phyloP scores from a whole-genome alignment of 768 basidiomycete species.

The Boletus rubescentipes region DNA sequence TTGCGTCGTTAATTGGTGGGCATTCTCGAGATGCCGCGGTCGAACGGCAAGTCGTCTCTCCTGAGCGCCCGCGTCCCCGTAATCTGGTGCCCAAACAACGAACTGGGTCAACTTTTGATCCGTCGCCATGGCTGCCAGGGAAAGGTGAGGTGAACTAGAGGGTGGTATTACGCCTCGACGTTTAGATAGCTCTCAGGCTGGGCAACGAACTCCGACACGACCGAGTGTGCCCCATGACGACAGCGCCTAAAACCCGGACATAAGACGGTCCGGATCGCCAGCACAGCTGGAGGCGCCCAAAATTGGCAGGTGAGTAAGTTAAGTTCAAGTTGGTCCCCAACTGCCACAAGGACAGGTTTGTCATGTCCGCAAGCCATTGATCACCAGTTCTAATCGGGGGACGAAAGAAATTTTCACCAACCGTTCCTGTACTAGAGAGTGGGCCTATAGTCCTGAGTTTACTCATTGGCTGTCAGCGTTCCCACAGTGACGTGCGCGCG shows the following conservation, averaged over 20 bases:
- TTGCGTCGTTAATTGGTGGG: constrained; percentile 33
- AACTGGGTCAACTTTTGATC: constrained; percentile 33
- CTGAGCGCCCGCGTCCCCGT: constrained; percentile 52
- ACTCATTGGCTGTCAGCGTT: not conserved
- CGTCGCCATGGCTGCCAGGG: constrained; percentile 18
- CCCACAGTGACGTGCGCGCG: not conserved
- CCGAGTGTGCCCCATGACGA: not conserved
- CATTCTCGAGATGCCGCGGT: constrained; percentile 46
- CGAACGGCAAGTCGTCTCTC: constrained; percentile 55
- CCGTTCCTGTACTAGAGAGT: not conserved
- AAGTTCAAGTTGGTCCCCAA: not conserved
- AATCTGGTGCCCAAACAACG: constrained; percentile 67
- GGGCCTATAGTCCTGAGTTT: not conserved
- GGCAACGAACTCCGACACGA: not conserved
- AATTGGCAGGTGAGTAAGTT: constrained; percentile 11
- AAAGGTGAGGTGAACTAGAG: not conserved
- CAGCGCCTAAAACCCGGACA: not conserved
- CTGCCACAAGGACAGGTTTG: not conserved
- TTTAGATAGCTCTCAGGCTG: not conserved
- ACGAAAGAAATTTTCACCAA: not conserved
- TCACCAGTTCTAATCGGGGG: not conserved
- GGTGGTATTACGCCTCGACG: not conserved
- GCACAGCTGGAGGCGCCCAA: not conserved
- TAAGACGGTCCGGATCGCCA: constrained; percentile 4
- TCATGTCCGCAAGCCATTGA: not conserved